Conservation (phyloP, 345 rosid genomes). For the Citrus sp. region DNA sequence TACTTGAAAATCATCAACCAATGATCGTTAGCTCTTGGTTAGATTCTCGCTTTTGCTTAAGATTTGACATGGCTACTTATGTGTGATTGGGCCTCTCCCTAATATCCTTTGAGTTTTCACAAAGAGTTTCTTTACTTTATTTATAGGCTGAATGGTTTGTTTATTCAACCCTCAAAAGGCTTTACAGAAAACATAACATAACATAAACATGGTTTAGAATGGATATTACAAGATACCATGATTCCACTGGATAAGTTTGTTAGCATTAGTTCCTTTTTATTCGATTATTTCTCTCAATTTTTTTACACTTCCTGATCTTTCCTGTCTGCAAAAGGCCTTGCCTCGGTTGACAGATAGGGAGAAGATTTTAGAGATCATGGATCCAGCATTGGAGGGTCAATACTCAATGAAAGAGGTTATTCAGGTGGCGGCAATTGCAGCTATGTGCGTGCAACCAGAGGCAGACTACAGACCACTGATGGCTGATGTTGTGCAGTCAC, state of each 20-base stretch:
- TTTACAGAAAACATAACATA: background rate
- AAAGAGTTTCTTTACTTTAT: too few relatives aligned
- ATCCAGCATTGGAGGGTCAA: constrained; percentile 76
- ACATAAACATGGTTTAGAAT: background rate
- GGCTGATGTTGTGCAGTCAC: constrained; percentile 94
- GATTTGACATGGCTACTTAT: background rate
- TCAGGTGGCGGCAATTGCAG: constrained; percentile 95
- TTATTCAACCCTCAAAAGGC: background rate
- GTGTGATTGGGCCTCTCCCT: background rate
- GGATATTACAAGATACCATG: background rate
- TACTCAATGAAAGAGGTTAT: constrained; percentile 77
- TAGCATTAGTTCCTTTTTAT: background rate
- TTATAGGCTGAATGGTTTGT: too few relatives aligned
- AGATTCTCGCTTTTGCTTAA: background rate
- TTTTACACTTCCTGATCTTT: background rate
- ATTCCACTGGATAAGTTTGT: background rate
- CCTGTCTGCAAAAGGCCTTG: constrained; percentile 47
- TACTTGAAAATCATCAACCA: background rate
- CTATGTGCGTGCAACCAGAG: constrained; percentile 92
- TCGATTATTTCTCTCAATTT: background rate
- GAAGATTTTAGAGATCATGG: constrained; percentile 82
- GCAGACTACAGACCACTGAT: constrained; percentile 89
- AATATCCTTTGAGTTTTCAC: background rate
- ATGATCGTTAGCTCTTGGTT: background rate
- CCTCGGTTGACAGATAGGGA: constrained; percentile 76